phyloP scores from a whole-genome alignment of 441 rosid species.

The Bruguiera hainesii region DNA sequence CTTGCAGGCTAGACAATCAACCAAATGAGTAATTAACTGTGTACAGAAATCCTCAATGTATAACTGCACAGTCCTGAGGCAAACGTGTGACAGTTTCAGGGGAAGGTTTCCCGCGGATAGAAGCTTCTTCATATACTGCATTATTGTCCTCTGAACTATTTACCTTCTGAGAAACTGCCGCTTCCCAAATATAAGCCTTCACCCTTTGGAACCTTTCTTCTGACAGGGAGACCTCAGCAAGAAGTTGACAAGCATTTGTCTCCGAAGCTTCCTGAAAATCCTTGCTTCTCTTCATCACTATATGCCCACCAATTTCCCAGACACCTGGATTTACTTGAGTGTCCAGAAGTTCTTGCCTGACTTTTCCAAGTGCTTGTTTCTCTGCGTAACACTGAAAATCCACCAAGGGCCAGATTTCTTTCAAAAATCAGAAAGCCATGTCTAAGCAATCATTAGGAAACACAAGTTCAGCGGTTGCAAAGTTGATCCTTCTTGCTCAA shows the following conservation, averaged over 20 bases:
- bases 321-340: constrained; percentile 88
- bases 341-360: constrained; percentile 55
- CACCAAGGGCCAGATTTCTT: background rate
- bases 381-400: constrained; percentile 67
- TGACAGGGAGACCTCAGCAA: constrained; percentile 66
- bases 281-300: constrained; percentile 71
- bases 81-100: constrained; percentile 11
- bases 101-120: constrained; percentile 9
- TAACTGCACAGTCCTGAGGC: constrained; percentile 15
- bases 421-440: background rate
- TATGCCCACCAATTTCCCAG: constrained; percentile 87
- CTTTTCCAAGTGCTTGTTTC: constrained; percentile 84
- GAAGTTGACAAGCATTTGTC: constrained; percentile 63
- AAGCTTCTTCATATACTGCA: constrained; percentile 10
- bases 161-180: constrained; percentile 23
- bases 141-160: background rate
- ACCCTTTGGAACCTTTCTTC: constrained; percentile 65
- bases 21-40: too few species aligned
- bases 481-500: too few species aligned
- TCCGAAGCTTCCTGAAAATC: constrained; percentile 74
- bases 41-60: background rate
- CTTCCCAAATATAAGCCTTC: constrained; percentile 47
- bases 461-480: too few species aligned
- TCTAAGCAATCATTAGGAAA: too few species aligned
- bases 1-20: too few species aligned